Conservation (phyloP, 1,139 yeast genomes). For the Saccharomycopsis hybrid region DNA sequence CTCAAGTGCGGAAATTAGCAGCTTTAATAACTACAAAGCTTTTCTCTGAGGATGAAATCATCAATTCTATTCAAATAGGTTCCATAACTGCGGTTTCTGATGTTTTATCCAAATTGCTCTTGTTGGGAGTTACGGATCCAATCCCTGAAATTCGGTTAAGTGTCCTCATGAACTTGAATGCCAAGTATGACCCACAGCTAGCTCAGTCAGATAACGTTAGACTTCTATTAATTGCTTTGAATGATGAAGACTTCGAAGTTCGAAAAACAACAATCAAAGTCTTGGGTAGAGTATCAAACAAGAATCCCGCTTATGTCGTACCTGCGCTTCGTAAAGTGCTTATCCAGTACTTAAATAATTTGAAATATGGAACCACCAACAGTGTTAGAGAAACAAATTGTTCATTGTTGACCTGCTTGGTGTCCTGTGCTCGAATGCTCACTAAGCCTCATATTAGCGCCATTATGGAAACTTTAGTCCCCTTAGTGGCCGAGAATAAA, state of each 20-base stretch:
- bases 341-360: conserved; percentile 75
- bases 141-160: conserved; percentile 75
- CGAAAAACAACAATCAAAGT: conserved; percentile 74
- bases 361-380: conserved; percentile 71
- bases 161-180: conserved; percentile 66
- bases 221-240: conserved; percentile 76
- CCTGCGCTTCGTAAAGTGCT: conserved; percentile 85
- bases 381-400: conserved; percentile 88
- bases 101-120: conserved; percentile 71
- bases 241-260: conserved; percentile 84
- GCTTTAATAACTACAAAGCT: conserved; percentile 78
- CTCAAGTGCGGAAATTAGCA: conserved; percentile 77
- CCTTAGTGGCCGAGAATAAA: conserved; percentile 59
- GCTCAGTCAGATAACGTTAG: conserved; percentile 91
- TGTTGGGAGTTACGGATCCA: conserved; percentile 89
- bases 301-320: conserved; percentile 93
- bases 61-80: conserved; percentile 77
- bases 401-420: conserved; percentile 61
- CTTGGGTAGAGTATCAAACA: conserved; percentile 75
- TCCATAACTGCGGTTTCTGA: conserved; percentile 81
- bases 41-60: conserved; percentile 76
- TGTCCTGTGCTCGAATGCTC: conserved; percentile 70
- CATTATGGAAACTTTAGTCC: conserved; percentile 73
- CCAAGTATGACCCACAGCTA: conserved; percentile 80
- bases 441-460: conserved; percentile 89